Evolutionary conservation across 768 basidiomycete species (phyloP), one percentile per base, ranked within the genome.

Genomic region (Termitomyces eurrhizus): DNA sequence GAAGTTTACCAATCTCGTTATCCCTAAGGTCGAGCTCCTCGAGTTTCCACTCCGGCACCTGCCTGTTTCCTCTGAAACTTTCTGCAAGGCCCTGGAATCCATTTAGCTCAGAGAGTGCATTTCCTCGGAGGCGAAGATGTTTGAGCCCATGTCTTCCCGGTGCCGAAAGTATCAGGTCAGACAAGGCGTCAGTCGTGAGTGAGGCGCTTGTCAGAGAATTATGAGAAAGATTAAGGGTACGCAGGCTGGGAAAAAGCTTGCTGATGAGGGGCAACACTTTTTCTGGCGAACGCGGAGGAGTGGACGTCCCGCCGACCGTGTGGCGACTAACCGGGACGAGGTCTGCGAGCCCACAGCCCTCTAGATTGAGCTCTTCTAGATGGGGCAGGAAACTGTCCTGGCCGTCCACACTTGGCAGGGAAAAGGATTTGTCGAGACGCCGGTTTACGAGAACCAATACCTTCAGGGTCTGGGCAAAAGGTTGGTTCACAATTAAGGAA

Each of bases 21-120:
- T 94, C 90, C 64, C 92, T 75, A 66, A 94, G 63, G 73, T 94
- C 92, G 33, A 94, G 71, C 68, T 93, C 92, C 66, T 93, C 91
- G 46, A 93, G 76, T 67, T 83, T 87, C 90, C 90, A 93, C 58
- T 75, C 80, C 0, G 83, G 77, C 1, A 87, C 80, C 24, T 82
- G 77, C 57, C 86, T 75, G 64, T 89, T 80, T 9, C 85, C 84
- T 64, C 81, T 87, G 72, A 92, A 92, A 45, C 77, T 70, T 63
- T 80, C 77, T n/a, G 90, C 85, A 13, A 90, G 60, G 6, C 72
- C 78, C 59, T 79, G 75, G 66, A 93, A 83, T 0, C 87, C 88
- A 26, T 85, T 81, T 7, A 93, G 73, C 41, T 80, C 79, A 0
- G 77, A 75, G 49, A 92, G 75, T 61, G 75, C 77, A 69, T 93